Conservation (phyloP, 2,329 filamentous ascomycete species). For the Fusarium ambrosium region DNA sequence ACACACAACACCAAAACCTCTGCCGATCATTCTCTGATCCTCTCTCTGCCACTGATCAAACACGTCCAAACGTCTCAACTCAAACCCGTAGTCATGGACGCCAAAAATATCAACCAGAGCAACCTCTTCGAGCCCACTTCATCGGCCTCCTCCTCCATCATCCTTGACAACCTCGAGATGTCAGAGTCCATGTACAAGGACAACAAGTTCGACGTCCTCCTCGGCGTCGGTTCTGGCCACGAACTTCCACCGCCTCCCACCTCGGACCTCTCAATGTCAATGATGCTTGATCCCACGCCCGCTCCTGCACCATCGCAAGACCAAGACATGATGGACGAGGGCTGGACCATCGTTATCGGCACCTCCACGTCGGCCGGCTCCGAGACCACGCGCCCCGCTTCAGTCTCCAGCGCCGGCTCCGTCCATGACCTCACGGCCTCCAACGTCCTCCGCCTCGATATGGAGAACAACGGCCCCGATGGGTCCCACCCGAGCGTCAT, state of each 20-base stretch:
- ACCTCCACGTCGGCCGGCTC: conserved; percentile 5
- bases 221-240: not conserved
- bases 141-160: conserved; percentile 24
- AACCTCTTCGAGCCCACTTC: conserved; percentile 9
- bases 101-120: conserved; percentile 11
- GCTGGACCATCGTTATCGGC: conserved; percentile 26
- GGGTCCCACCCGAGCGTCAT: conserved; percentile 15
- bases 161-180: conserved; percentile 20
- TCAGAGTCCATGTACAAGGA: not conserved
- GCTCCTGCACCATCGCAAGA: conserved; percentile 15
- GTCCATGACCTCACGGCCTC: conserved; percentile 25
- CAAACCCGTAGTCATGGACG: not conserved
- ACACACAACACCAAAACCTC: not conserved
- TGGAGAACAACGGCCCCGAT: conserved; percentile 22
- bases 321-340: conserved; percentile 19
- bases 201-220: not conserved
- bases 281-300: conserved; percentile 20
- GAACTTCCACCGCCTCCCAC: conserved; percentile 17
- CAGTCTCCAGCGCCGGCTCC: conserved; percentile 21
- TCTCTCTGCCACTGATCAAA: not conserved
- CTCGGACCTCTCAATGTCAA: conserved; percentile 22
- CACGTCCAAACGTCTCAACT: not conserved
- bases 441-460: conserved; percentile 21
- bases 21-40: not conserved
- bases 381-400: conserved; percentile 32